These are phyloP conservation scores for Halophytophthora batemanensis DNA, from an alignment of 352 stramenopile species.

Conservation along the genomic window DNA sequence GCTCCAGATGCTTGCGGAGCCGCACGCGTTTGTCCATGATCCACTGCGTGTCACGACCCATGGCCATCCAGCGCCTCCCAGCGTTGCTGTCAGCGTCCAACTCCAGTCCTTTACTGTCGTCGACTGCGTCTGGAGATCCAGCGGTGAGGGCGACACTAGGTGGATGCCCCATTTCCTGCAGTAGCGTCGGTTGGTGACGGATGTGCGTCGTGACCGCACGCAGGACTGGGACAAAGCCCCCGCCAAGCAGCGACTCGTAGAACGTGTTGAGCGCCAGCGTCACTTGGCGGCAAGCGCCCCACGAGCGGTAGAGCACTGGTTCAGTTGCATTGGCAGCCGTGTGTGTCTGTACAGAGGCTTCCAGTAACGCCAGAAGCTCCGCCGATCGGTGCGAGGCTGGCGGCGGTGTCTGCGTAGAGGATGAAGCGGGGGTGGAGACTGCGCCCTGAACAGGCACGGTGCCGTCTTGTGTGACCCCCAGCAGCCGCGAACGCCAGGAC, in stretches of 20 bases:
- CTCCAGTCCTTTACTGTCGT: slow-evolving; percentile 2
- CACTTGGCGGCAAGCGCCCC: slow-evolving; percentile 20
- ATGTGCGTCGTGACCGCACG: slow-evolving; percentile 21
- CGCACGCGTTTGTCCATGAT: slow-evolving; percentile 54
- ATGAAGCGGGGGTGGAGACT: not conserved
- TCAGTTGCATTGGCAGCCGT: not conserved
- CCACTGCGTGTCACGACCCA: slow-evolving; percentile 36
- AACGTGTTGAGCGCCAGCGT: slow-evolving; percentile 20
- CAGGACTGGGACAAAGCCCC: slow-evolving; percentile 17
- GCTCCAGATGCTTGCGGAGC: slow-evolving; percentile 41
- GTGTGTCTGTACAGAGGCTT: not conserved
- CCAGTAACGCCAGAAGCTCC: slow-evolving; percentile 19
- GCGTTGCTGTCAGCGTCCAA: not conserved
- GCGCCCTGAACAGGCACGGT: not conserved
- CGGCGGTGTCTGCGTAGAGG: slow-evolving; percentile 5
- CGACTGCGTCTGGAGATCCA: not conserved
- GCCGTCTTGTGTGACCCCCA: slow-evolving; percentile 19
- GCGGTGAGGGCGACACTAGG: slow-evolving; percentile 5
- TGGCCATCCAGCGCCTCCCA: slow-evolving; percentile 6
- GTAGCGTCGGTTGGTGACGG: slow-evolving; percentile 15
- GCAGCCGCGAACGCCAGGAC: slow-evolving; percentile 20
- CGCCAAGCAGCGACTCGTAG: slow-evolving; percentile 27
- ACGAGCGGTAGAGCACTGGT: slow-evolving; percentile 19
- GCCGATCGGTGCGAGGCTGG: slow-evolving; percentile 7
- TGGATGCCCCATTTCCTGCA: slow-evolving; percentile 30